Conservation (phyloP, 495 filamentous ascomycete species). For the Viridothelium virens region DNA sequence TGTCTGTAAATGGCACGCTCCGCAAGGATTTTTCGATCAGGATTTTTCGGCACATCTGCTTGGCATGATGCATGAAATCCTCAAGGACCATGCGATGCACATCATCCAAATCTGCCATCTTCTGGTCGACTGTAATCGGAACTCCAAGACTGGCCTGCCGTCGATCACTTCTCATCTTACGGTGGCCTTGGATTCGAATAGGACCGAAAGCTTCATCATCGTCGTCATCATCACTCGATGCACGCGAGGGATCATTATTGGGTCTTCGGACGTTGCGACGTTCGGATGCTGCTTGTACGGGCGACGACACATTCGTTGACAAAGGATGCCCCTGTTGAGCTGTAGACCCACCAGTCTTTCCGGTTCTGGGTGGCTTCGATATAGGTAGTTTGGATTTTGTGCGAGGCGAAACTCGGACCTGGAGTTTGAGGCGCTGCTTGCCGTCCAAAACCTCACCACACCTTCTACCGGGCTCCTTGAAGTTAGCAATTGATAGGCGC, state of each 20-base stretch:
- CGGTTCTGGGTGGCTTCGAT: slow-evolving; percentile 19
- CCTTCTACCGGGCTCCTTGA: slow-evolving; percentile 43
- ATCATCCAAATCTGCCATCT: slow-evolving; percentile 51
- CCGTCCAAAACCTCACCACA: slow-evolving; percentile 46
- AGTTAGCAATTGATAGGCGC: slow-evolving; percentile 17
- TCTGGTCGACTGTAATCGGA: slow-evolving; percentile 65
- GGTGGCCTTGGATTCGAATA: slow-evolving; percentile 39
- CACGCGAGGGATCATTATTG: slow-evolving; percentile 17
- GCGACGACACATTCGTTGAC: slow-evolving; percentile 84
- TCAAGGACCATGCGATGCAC: slow-evolving; percentile 58
- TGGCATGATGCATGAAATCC: slow-evolving; percentile 57
- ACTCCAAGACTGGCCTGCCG: slow-evolving; percentile 42
- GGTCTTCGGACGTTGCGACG: slow-evolving; percentile 37
- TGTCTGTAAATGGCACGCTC: slow-evolving; percentile 66
- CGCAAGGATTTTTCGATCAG: slow-evolving; percentile 55
- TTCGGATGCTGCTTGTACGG: slow-evolving; percentile 51
- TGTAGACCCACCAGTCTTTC: slow-evolving; percentile 28
- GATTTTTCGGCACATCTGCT: slow-evolving; percentile 55
- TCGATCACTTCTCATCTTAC: neutral
- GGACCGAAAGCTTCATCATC: slow-evolving; percentile 53
- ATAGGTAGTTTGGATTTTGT: slow-evolving; percentile 35
- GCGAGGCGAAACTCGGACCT: slow-evolving; percentile 48
- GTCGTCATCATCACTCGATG: slow-evolving; percentile 36
- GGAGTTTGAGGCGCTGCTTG: slow-evolving; percentile 47
- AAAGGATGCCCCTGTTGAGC: slow-evolving; percentile 42